Percentiles rank a stretch among this genome's conserved stretches.
Conservation (phyloP, 139 green algal species). For the Micromonas pusilla region DNA sequence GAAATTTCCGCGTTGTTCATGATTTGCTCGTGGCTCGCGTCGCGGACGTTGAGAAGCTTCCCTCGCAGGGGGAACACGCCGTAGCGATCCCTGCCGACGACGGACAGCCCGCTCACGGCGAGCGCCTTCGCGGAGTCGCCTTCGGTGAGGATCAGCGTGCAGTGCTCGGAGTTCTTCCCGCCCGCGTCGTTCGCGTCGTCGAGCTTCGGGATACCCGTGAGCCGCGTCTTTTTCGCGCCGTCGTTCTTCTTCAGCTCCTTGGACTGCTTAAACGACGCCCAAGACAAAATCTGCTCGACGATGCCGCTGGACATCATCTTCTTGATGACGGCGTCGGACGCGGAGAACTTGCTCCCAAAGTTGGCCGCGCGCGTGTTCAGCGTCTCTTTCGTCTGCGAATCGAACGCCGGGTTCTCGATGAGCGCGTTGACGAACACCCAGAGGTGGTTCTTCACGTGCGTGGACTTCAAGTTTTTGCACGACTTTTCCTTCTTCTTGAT, state of each 20-base stretch:
- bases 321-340: conserved; percentile 81
- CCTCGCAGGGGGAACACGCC: conserved; percentile 96
- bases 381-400: conserved; percentile 98
- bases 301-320: conserved; percentile 55
- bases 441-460: conserved; percentile 97
- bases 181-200: conserved; percentile 97
- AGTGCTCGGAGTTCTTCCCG: conserved; percentile 68
- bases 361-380: conserved; percentile 71
- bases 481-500: conserved; percentile 96
- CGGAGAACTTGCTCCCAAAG: conserved; percentile 92
- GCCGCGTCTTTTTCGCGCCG: conserved; percentile 72
- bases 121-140: conserved; percentile 96
- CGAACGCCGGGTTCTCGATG: conserved; percentile 97
- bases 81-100: conserved; percentile 91
- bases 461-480: conserved; percentile 67
- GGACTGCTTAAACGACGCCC: conserved; percentile 79
- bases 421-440: conserved; percentile 97
- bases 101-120: conserved; percentile 82
- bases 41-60: conserved; percentile 98
- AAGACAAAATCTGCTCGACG: conserved; percentile 79
- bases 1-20: conserved; percentile 93
- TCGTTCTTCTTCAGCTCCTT: conserved; percentile 97
- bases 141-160: conserved; percentile 99
- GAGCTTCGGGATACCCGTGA: conserved; percentile 90
- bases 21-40: conserved; percentile 81